These are phyloP conservation scores for Mucor sp. DNA, from an alignment of 371 early-diverging fungal genomes.

Conservation along the genomic window DNA sequence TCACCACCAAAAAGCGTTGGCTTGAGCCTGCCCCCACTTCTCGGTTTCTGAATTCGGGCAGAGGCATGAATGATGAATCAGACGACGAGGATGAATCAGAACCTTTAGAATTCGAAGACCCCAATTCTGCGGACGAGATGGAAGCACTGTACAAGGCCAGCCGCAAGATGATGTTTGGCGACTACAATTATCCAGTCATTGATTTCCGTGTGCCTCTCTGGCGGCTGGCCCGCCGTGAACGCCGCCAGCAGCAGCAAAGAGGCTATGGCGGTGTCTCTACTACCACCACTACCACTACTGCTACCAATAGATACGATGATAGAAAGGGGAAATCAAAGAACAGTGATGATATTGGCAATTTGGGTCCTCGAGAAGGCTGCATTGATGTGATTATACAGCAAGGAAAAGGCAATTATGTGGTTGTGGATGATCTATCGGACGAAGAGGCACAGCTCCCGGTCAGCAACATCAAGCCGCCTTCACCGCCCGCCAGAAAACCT, in stretches of 20 bases:
- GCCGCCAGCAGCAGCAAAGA: slow-evolving; percentile 7
- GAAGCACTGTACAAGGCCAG: slow-evolving; percentile 44
- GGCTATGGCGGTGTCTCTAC: slow-evolving; percentile 4
- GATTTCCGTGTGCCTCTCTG: slow-evolving; percentile 52
- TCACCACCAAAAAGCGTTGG: slow-evolving; percentile 82
- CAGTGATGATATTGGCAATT: not conserved
- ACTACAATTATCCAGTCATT: slow-evolving; percentile 58
- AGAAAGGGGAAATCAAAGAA: not conserved
- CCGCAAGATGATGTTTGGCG: slow-evolving; percentile 52
- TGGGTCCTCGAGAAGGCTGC: slow-evolving; percentile 43
- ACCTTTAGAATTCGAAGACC: slow-evolving; percentile 45
- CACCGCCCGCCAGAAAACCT: slow-evolving; percentile 14
- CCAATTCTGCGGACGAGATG: slow-evolving; percentile 39
- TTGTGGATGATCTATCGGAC: slow-evolving; percentile 27
- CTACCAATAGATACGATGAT: slow-evolving; percentile 1
- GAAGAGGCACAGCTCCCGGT: not conserved
- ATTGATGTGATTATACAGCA: slow-evolving; percentile 51
- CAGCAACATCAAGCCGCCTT: not conserved
- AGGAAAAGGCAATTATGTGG: slow-evolving; percentile 51
- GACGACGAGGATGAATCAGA: slow-evolving; percentile 23
- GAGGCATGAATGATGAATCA: slow-evolving; percentile 42
- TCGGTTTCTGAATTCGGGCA: slow-evolving; percentile 26
- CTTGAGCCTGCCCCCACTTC: slow-evolving; percentile 55
- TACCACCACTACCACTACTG: not conserved
- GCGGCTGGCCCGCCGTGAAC: slow-evolving; percentile 32